Percentiles rank a stretch among this genome's conserved stretches.
Evolutionary conservation across 805 yeast species (phyloP).

Genomic region (Candida incommunis): DNA sequence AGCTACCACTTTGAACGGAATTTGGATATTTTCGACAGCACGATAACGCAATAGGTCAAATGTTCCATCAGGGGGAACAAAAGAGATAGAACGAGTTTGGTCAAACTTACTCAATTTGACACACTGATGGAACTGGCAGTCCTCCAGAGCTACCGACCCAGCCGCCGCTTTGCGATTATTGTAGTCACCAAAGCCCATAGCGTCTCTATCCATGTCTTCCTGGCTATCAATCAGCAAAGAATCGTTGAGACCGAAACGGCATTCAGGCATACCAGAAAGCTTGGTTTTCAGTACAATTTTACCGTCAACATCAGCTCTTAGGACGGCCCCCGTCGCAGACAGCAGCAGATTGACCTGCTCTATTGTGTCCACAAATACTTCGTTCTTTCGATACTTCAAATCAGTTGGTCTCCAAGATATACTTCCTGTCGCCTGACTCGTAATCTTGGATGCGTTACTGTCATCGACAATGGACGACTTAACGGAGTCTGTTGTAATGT

Average conservation of each 20-base stretch:
- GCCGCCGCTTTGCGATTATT: conserved; percentile 27
- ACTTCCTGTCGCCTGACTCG: conserved; percentile 25
- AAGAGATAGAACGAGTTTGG: conserved; percentile 46
- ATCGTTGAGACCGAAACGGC: conserved; percentile 68
- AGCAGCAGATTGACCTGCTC: conserved; percentile 65
- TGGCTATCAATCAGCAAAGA: conserved; percentile 18
- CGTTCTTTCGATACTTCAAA: conserved; percentile 68
- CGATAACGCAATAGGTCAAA: conserved; percentile 73
- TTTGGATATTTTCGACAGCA: conserved; percentile 38
- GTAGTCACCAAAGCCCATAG: conserved; percentile 12
- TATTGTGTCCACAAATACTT: conserved; percentile 58
- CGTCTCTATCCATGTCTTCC: conserved; percentile 10
- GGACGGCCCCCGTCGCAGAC: conserved; percentile 40
- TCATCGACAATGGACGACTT: conserved; percentile 11
- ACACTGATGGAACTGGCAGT: conserved; percentile 78
- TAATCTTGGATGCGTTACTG: conserved; percentile 14
- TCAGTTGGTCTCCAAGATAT: conserved; percentile 61
- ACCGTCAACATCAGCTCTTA: conserved; percentile 68
- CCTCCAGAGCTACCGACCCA: conserved; percentile 47
- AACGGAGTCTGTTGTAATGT: conserved; percentile 22
- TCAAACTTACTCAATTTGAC: conserved; percentile 63
- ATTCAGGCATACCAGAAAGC: conserved; percentile 69
- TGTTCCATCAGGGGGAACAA: conserved; percentile 79
- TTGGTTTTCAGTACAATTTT: conserved; percentile 54
- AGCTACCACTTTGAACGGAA: conserved; percentile 61